A percentile compares a stretch with the other conserved stretches of the same genome.
Evolutionary conservation across 1,284 basidiomycete genomes (phyloP).

Genomic region (Microbotryum saponariae): DNA sequence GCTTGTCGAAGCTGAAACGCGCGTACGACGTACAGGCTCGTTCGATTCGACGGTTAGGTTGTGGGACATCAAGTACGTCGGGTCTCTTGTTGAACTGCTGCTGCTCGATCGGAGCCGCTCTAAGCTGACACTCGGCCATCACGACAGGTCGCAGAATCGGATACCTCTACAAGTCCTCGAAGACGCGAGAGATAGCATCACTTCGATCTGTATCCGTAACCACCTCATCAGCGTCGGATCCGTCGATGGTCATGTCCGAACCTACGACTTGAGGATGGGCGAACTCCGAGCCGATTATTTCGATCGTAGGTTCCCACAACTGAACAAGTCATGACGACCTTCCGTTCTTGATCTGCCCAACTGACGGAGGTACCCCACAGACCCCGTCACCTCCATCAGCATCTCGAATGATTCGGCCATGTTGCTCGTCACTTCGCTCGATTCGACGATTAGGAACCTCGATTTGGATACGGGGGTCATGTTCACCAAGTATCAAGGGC

Average conservation of each 20-base stretch:
- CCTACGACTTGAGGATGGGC: constrained; percentile 89
- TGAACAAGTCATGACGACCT: not conserved
- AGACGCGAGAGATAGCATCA: constrained; percentile 83
- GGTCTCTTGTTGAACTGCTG: constrained; percentile 29
- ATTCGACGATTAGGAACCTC: constrained; percentile 76
- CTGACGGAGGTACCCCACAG: constrained; percentile 43
- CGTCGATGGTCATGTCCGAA: constrained; percentile 82
- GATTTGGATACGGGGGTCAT: constrained; percentile 74
- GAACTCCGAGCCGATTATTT: constrained; percentile 79
- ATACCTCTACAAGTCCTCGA: constrained; percentile 83
- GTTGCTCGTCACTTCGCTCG: constrained; percentile 71
- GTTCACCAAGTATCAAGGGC: constrained; percentile 76
- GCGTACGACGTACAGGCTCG: constrained; percentile 51
- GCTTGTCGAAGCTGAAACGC: no score
- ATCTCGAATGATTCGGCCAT: constrained; percentile 67
- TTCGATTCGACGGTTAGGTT: constrained; percentile 79
- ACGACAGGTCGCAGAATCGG: constrained; percentile 61
- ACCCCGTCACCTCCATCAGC: constrained; percentile 72
- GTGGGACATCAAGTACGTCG: constrained; percentile 71
- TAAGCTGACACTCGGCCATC: no score
- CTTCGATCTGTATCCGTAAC: constrained; percentile 59
- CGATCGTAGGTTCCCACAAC: constrained; percentile 57
- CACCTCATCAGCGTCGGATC: constrained; percentile 68
- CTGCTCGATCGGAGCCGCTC: not conserved
- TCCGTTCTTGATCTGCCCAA: constrained; percentile 1